These are phyloP conservation scores for Ophiostoma piceae DNA, from an alignment of 2,329 filamentous ascomycete genomes.

Conservation along the genomic window DNA sequence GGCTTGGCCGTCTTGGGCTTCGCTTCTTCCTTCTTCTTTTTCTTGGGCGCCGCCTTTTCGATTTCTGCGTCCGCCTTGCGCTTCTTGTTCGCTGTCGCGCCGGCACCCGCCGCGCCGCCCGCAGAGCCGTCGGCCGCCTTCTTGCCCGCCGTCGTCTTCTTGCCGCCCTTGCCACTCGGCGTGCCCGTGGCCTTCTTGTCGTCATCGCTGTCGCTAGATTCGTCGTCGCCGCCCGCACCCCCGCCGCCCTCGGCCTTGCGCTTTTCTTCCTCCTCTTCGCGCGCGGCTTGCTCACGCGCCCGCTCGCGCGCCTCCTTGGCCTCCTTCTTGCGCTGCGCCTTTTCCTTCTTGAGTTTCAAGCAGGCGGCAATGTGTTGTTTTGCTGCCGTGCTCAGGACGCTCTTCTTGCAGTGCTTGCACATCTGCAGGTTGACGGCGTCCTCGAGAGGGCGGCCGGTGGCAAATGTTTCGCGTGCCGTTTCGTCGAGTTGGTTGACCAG, in stretches of 20 bases:
- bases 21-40: constrained; percentile 92
- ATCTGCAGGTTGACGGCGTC: constrained; percentile 73
- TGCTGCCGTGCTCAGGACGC: constrained; percentile 68
- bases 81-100: constrained; percentile 52
- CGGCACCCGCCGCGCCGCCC: constrained; percentile 58
- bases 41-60: constrained; percentile 80
- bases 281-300: constrained; percentile 56
- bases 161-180: constrained; percentile 35
- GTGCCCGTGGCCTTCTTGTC: constrained; percentile 28
- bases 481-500: constrained; percentile 67
- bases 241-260: constrained; percentile 48
- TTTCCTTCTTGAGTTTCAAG: constrained; percentile 76
- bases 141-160: constrained; percentile 34
- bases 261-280: constrained; percentile 53
- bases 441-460: constrained; percentile 73
- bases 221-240: constrained; percentile 43
- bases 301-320: constrained; percentile 65
- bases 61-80: constrained; percentile 68
- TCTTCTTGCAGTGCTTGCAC: constrained; percentile 94
- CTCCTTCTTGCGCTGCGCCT: constrained; percentile 71
- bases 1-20: constrained; percentile 79
- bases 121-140: constrained; percentile 34
- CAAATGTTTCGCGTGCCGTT: constrained; percentile 69
- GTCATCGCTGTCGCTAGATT: constrained; percentile 41
- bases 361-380: constrained; percentile 79